These are phyloP conservation scores for Chaetothyriales sp. DNA, from an alignment of 2,329 filamentous ascomycete genomes.

Conservation along the genomic window DNA sequence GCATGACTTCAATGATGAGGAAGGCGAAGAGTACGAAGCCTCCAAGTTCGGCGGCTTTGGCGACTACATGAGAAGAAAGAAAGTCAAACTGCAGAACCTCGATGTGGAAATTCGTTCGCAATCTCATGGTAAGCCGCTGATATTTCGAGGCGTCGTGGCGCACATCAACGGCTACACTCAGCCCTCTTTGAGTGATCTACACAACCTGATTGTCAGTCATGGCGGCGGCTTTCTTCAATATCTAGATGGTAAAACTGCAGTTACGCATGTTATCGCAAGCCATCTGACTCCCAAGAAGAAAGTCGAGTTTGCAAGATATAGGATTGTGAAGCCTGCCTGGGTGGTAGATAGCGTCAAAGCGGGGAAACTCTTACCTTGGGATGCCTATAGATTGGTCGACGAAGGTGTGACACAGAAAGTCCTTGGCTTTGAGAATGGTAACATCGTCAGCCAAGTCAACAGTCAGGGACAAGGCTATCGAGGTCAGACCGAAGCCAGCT, in stretches of 20 bases:
- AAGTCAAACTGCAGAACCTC: conserved; percentile 90
- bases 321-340: conserved; percentile 91
- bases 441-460: conserved; percentile 53
- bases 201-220: conserved; percentile 75
- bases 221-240: conserved; percentile 95
- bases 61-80: conserved; percentile 91
- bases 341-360: conserved; percentile 77
- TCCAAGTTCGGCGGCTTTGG: conserved; percentile 79
- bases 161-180: conserved; percentile 96
- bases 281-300: conserved; percentile 83
- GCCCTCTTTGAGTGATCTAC: conserved; percentile 77
- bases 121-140: conserved; percentile 27
- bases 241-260: conserved; percentile 82
- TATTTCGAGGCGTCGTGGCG: conserved; percentile 82
- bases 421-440: conserved; percentile 50
- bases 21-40: conserved; percentile 77
- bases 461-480: conserved; percentile 53
- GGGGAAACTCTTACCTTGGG: conserved; percentile 73
- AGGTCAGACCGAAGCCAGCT: conserved; percentile 69
- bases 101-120: conserved; percentile 63
- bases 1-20: conserved; percentile 65
- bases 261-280: conserved; percentile 90
- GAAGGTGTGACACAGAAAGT: conserved; percentile 73
- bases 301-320: conserved; percentile 73
- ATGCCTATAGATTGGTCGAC: conserved; percentile 68